Conservation (phyloP, 2,329 filamentous ascomycete genomes). For the Fusarium cicatricum region DNA sequence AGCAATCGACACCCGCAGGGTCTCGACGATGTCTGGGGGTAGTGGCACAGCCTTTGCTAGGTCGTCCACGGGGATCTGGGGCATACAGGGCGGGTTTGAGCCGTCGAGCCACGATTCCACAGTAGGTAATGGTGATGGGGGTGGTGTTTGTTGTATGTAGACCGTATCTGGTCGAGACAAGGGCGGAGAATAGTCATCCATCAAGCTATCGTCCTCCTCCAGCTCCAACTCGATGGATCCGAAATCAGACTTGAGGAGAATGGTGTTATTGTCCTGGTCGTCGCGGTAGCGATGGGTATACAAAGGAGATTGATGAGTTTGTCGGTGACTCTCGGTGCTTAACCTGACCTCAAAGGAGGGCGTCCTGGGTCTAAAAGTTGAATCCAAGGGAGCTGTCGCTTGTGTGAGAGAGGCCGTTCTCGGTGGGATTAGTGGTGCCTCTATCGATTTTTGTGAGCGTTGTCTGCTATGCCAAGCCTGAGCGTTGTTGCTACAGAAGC, state of each 20-base stretch:
- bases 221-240: conserved; percentile 30
- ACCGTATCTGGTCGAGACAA: conserved; percentile 33
- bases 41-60: conserved; percentile 55
- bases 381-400: conserved; percentile 16
- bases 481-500: conserved; percentile 1
- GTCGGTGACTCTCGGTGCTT: conserved; percentile 14
- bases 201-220: conserved; percentile 31
- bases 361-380: conserved; percentile 14
- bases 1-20: conserved; percentile 59
- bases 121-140: conserved; percentile 47
- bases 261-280: conserved; percentile 28
- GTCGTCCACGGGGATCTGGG: conserved; percentile 46
- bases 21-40: conserved; percentile 62
- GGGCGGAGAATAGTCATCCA: conserved; percentile 12
- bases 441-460: conserved; percentile 26
- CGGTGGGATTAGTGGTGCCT: conserved; percentile 34
- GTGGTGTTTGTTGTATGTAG: conserved; percentile 46
- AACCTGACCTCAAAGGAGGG: conserved; percentile 18
- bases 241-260: conserved; percentile 33
- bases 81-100: conserved; percentile 42
- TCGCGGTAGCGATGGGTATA: conserved; percentile 26
- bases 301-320: conserved; percentile 13
- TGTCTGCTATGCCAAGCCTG: conserved; percentile 15
- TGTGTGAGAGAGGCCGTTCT: conserved; percentile 30
- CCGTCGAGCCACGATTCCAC: conserved; percentile 50